Evolutionary conservation across 192 early-diverging fungal genomes (phyloP), one percentile per base, ranked within the genome.

Genomic region (Chytriomyces hyalinus): DNA sequence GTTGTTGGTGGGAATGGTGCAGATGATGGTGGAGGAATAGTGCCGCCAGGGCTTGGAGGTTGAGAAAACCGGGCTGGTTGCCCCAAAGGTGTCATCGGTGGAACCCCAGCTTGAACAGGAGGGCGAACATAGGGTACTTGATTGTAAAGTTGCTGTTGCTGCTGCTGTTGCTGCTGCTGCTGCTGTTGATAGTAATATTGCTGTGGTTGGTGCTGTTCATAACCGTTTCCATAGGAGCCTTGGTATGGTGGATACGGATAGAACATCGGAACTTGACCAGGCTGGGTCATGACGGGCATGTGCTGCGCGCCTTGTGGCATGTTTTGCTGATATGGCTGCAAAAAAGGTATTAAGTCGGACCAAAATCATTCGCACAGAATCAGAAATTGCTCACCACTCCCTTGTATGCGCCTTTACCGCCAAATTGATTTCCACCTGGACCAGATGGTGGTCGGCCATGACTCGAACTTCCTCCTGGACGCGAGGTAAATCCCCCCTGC

Each of bases 21-120:
- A 36, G 82, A 80, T 49, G 79, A 69, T 44, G 75, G 73, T 22
- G 84, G 75, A 44, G 83, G 70, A 68, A 67, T 61, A 11, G 72
- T 48, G 9, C 47, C 63, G 6, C 63, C 49, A 24, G 76, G 65
- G 2, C 57, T 62, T 15, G 67, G 49, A 43, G 77, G 68, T 72
- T 70, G 67, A 13, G 67, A 22, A 50, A 51, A 76, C 45, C 74
- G 63, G 26, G 62, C 43, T 8, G 57, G 63, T 66, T 75, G 76
- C 13, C 59, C 28, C 44, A 22, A 61, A 8, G 71, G 61, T 11
- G 71, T 61, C 61, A 67, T 61, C 10, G 70, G 70, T 10, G 76
- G 66, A 28, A 76, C 65, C 4, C 36, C 65, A 15, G 76, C 50
- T 17, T 15, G 44, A 17, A 13, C 65, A 6, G 36, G 47, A 36